Base-by-base conservation (phyloP, 441 rosid species). In the Corymbia citriodora region DNA sequence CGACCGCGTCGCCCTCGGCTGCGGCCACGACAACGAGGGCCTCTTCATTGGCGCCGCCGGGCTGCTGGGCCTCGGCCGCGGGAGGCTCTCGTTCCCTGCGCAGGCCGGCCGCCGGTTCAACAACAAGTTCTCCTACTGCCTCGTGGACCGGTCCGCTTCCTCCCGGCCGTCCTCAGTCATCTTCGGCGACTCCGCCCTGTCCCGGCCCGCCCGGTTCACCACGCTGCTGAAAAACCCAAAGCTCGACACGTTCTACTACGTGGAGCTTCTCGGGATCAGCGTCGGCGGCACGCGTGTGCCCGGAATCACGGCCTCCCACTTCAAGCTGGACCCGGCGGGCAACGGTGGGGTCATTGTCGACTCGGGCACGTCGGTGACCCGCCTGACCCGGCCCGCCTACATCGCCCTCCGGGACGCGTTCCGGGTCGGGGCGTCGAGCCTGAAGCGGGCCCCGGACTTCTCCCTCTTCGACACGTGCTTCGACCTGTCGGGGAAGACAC, bases 341-440 rank as follows among this genome's bases (percentile, higher is more conserved):
- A 93, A 94, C 90, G 99, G 99, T 3, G 99, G 99, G 12, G 98
- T 98, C 19, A 97, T 98, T 15, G 93, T 98, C 17, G 99, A 98
- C 89, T 98, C 99, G 81, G 99, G 99, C 18, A 98, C 99, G 2
- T 97, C 99, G 12, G 99, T 97, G 36, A 98, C 99, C 87, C 93
- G 99, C 5, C 74, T 98, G 92, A 97, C 97, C 68, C 94, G 95
- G 59, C 92, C 95, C 65, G 99, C 99, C 54, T 97, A 98, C 92
- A 88, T 93, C 11, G 97, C 97, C 4, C 91, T 98, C 25, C 94
- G 99, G 50, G 94, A 97, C 74, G 96, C 97, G 12, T 97, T 98
- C 93, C 95, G 95, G 14, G 79, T 87, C 9, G 95, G 96, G 8
- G 95, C 99, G 8, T 59, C 90, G 40, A 91, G 16, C 91, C 90